Percentiles rank a stretch among this genome's conserved stretches.
Evolutionary conservation across 768 basidiomycete species (phyloP).

Genomic region (Trametes gibbosa): DNA sequence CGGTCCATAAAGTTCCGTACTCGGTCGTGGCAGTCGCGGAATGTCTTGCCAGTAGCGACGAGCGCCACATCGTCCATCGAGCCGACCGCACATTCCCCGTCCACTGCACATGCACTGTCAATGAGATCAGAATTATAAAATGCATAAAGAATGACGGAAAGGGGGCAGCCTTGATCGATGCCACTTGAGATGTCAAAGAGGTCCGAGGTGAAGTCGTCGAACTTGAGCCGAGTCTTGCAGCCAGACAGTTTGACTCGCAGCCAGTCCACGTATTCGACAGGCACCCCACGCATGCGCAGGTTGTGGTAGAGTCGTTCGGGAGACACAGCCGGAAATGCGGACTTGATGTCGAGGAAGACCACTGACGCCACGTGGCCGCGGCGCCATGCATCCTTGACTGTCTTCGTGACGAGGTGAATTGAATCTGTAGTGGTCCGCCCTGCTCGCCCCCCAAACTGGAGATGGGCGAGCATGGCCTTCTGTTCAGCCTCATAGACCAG

Average conservation of each 20-base stretch:
- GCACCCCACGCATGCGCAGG: constrained; percentile 13
- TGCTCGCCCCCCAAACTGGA: constrained; percentile 27
- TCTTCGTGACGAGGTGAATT: constrained; percentile 20
- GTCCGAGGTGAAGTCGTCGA: constrained; percentile 26
- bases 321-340: constrained; percentile 27
- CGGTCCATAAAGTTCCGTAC: constrained; percentile 16
- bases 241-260: constrained; percentile 14
- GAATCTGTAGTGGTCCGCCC: constrained; percentile 25
- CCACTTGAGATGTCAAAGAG: constrained; percentile 25
- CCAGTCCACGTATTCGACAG: constrained; percentile 18
- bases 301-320: constrained; percentile 14
- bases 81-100: constrained; percentile 11
- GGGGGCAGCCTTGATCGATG: too few relatives aligned
- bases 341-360: constrained; percentile 34
- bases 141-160: constrained; percentile 30
- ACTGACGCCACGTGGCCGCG: constrained; percentile 26
- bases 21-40: neutral
- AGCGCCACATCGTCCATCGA: constrained; percentile 22
- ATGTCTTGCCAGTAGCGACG: constrained; percentile 1
- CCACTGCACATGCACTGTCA: constrained; percentile 1
- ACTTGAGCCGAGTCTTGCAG: constrained; percentile 19
- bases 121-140: constrained; percentile 32
- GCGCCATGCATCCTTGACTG: constrained; percentile 25
- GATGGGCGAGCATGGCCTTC: constrained; percentile 9
- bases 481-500: constrained; percentile 5